phyloP scores from a whole-genome alignment of 1,284 basidiomycete species.

The Coniferiporia weirii region DNA sequence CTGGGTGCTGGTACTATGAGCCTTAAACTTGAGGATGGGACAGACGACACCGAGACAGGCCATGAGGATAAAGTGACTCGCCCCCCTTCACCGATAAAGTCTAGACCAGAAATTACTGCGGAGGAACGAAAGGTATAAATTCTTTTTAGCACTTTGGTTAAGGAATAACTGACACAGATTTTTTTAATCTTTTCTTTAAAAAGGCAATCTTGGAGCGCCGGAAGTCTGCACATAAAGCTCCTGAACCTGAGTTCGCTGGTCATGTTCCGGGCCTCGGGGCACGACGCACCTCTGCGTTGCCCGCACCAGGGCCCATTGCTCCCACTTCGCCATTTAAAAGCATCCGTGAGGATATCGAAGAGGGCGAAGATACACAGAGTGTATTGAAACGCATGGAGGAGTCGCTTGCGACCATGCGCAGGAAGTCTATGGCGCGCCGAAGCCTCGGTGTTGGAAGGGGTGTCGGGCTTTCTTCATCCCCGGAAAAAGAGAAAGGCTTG shows the following conservation, averaged over 20 bases:
- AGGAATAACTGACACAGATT: background rate
- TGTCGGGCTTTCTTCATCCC: slow-evolving; percentile 18
- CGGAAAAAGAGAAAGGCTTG: slow-evolving; percentile 18
- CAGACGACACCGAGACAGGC: background rate
- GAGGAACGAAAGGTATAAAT: slow-evolving; percentile 45
- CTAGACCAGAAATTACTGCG: slow-evolving; percentile 33
- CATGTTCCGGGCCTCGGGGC: slow-evolving; percentile 39
- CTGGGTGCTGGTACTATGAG: background rate
- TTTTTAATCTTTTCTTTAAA: background rate
- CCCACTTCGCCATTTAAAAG: slow-evolving; percentile 21
- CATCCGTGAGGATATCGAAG: slow-evolving; percentile 23
- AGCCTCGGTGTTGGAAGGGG: background rate
- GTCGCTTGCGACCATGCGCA: slow-evolving; percentile 9
- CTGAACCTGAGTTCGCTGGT: slow-evolving; percentile 48
- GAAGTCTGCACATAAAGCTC: slow-evolving; percentile 47
- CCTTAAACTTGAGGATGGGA: slow-evolving; percentile 3
- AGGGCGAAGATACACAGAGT: slow-evolving; percentile 20
- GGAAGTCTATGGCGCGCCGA: slow-evolving; percentile 5
- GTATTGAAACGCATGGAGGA: slow-evolving; percentile 15
- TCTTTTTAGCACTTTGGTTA: background rate
- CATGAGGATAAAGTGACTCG: background rate
- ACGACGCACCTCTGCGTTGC: slow-evolving; percentile 23
- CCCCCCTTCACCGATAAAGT: slow-evolving; percentile 17
- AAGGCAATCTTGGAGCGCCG: slow-evolving; percentile 58
- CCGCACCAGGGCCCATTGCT: slow-evolving; percentile 18